Evolutionary conservation across 352 stramenopile species (phyloP).

Genomic region (Pythium sukuiense): DNA sequence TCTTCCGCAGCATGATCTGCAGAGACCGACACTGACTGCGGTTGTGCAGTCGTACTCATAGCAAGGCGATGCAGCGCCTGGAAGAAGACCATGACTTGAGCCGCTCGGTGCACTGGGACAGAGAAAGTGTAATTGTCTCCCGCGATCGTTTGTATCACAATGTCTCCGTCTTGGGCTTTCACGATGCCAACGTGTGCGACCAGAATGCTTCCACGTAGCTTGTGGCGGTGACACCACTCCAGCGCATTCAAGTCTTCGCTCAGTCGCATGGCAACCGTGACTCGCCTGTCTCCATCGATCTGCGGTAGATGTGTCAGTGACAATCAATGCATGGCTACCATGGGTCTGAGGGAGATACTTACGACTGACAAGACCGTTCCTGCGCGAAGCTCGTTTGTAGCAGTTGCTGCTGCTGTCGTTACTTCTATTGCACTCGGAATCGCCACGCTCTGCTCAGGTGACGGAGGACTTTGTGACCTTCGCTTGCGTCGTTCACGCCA

Average conservation of each 20-base stretch:
- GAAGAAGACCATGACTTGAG: constrained; percentile 22
- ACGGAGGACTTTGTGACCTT: not conserved
- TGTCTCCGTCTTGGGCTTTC: constrained; percentile 13
- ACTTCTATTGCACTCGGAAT: not conserved
- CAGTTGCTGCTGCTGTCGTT: not conserved
- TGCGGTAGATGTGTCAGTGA: not conserved
- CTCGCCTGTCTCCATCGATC: constrained; percentile 7
- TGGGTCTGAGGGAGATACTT: not conserved
- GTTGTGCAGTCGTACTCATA: not conserved
- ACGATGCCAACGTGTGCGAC: constrained; percentile 14
- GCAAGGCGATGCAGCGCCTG: constrained; percentile 21
- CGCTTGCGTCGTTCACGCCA: constrained; percentile 3
- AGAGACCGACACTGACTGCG: not conserved
- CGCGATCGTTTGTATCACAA: constrained; percentile 18
- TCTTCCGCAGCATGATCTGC: not conserved
- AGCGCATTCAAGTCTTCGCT: constrained; percentile 10
- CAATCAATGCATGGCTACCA: too few relatives aligned
- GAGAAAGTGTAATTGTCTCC: constrained; percentile 7
- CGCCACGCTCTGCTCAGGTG: not conserved
- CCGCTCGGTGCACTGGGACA: constrained; percentile 7
- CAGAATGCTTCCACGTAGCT: constrained; percentile 4
- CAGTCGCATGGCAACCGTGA: constrained; percentile 15
- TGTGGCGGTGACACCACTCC: constrained; percentile 16
- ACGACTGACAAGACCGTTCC: constrained; percentile 12
- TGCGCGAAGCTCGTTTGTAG: not conserved